Base-by-base conservation (phyloP, 2,329 filamentous ascomycete species). In the Fonsecaea multimorphosa region DNA sequence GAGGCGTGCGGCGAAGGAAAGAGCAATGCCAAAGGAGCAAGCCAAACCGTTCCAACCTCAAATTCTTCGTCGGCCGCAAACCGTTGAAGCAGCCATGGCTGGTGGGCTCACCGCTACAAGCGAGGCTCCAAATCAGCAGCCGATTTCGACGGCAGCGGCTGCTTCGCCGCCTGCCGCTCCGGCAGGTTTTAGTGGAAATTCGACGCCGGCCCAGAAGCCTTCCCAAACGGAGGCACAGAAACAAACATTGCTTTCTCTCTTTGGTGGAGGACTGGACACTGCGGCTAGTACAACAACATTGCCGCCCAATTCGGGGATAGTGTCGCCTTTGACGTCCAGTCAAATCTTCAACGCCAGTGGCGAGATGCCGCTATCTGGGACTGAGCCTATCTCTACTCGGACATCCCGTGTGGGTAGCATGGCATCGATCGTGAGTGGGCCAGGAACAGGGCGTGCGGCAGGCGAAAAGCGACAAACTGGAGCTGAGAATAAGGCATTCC, bases 401-500 rank as follows among this genome's bases (percentile, higher is more conserved):
- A 64, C 67, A 44, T 72, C 72, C 5, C 62, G 71, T 49, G 58
- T 72, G 36, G 69, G 70, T 29, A 73, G 71, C 52, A 51, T 71
- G 52, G 65, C 70, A 7, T 72, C 71, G 2, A 67, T 67, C n/a
- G 57, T 32, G 19, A 69, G 64, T 56, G 72, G 67, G 29, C 62
- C 71, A 65, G 34, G 46, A 60, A 16, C 59, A 51, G 62, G 71
- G 70, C 19, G 85, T 82, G 67, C 80, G 84, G 73, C 82, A 82
- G 34, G 81, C 85, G 12, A 87, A 88, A 52, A 66, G 63, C 14
- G 75, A 71, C 58, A 74, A 70, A 78, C 80, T 19, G 90, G 89
- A 3, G 86, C 90, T 0, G 89, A 87, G 0, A 89, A 95, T 71
- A 89, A 91, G 74, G 88, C 84, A 16, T 95, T 95, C 72, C 79